Evolutionary conservation across 148 eudicot genomes (phyloP).

Genomic region (Persicaria maculosa): DNA sequence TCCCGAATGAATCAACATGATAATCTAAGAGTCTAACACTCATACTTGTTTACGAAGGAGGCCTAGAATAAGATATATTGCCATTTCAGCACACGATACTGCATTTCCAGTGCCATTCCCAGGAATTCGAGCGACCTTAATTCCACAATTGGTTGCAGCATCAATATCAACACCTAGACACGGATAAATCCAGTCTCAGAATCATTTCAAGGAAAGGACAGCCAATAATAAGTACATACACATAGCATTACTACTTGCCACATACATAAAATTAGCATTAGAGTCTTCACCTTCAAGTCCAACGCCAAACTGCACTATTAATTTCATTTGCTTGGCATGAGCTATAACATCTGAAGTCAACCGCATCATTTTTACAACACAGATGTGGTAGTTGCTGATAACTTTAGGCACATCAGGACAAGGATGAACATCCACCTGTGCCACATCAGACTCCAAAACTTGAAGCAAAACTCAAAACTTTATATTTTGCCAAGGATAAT

Average conservation of each 20-base stretch:
- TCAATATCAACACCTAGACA: constrained; percentile 72
- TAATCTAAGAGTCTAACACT: neutral
- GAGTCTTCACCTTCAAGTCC: constrained; percentile 71
- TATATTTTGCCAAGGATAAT: neutral
- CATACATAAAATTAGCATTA: neutral
- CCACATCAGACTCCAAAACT: constrained; percentile 11
- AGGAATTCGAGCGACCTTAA: constrained; percentile 88
- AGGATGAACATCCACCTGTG: constrained; percentile 78
- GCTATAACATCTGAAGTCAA: constrained; percentile 57
- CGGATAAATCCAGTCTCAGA: neutral
- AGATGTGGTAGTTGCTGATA: constrained; percentile 75
- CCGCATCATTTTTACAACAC: constrained; percentile 55
- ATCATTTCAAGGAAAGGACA: neutral
- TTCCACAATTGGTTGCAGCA: constrained; percentile 71
- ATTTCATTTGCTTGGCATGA: constrained; percentile 70
- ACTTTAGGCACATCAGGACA: constrained; percentile 43
- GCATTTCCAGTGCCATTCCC: constrained; percentile 74
- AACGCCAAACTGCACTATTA: constrained; percentile 91
- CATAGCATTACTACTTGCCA: neutral
- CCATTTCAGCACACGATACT: constrained; percentile 93
- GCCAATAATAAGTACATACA: neutral
- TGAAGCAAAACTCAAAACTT: constrained; percentile 5
- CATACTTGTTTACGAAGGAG: constrained; percentile 92
- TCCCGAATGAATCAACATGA: no score
- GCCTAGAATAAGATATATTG: constrained; percentile 82